Evolutionary conservation across 73 alveolate genomes (phyloP).

Genomic region (Symbiodinium pilosum): DNA sequence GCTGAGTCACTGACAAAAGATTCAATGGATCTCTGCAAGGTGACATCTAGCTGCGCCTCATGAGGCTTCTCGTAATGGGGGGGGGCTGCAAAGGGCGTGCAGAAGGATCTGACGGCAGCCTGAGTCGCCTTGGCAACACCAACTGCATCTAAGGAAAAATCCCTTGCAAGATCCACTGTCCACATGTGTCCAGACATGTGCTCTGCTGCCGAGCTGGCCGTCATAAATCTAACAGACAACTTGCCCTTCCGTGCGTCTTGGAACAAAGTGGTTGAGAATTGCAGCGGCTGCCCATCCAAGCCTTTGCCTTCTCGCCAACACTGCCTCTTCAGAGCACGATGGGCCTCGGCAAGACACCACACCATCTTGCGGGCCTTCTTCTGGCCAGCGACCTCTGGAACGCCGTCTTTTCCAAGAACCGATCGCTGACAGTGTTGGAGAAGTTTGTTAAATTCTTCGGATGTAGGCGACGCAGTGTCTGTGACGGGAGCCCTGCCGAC

Average conservation of each 20-base stretch:
- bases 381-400: background rate
- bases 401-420: background rate
- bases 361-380: conserved; percentile 25
- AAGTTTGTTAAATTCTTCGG: background rate
- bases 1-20: conserved; percentile 29
- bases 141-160: background rate
- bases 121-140: background rate
- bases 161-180: background rate
- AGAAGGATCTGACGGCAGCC: background rate
- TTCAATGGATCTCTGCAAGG: conserved; percentile 4
- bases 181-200: background rate
- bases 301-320: background rate
- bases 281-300: background rate
- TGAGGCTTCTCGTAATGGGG: too few relatives aligned
- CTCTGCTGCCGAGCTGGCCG: conserved; percentile 9
- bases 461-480: background rate
- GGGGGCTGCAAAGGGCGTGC: background rate
- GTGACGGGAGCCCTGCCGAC: background rate
- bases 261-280: background rate
- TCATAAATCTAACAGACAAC: background rate
- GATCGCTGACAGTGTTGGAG: background rate
- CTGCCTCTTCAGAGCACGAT: background rate
- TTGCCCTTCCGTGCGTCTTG: background rate
- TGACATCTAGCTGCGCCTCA: background rate
- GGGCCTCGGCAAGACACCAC: conserved; percentile 41